Evolutionary conservation across 352 stramenopile genomes (phyloP), one percentile per base, ranked within the genome.

Genomic region (Phytophthora fragariae): DNA sequence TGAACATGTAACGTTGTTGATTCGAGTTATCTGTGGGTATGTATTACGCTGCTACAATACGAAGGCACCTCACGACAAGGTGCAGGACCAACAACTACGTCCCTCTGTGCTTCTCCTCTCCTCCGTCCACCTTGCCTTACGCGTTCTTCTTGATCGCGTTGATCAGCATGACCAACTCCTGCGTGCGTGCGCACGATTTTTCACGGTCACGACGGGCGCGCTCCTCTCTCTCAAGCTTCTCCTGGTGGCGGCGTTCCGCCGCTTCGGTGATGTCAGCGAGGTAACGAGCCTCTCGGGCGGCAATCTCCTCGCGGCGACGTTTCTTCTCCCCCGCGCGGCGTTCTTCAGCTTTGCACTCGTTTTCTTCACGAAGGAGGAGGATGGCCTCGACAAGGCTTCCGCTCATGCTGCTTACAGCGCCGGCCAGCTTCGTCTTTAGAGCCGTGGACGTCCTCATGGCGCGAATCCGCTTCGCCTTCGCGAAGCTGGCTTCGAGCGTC

Each of bases 131-230:
- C 41, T 49, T 17, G 41, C 19, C 41, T 19, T 49, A 49, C 41
- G 41, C 11, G 41, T 19, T 49, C 41, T 49, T 49, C 41, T 49
- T 49, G 41, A 49, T 49, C 41, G 12, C 41, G 12, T 49, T 49
- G 41, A 49, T 49, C 41, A 49, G 14, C 41, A 49, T 49, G 41
- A 49, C 41, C 41, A 49, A 49, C 41, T 49, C 41, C 41, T 49
- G 41, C 41, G 11, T 49, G 12, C 19, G 19, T 12, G 41, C 41
- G 41, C 41, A 11, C 12, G 41, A 14, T 49, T 49, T 11, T 2
- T 19, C 41, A 49, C 41, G 41, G 2, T 49, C 41, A 17, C 41
- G 41, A 49, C 12, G 41, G 10, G 11, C 41, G 41, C 41, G 41
- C 12, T 49, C 41, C 15, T 49, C 41, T 49, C 41, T 49, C 41